Evolutionary conservation across 768 basidiomycete genomes (phyloP).

Genomic region (Dictyophora rubrovolvata): DNA sequence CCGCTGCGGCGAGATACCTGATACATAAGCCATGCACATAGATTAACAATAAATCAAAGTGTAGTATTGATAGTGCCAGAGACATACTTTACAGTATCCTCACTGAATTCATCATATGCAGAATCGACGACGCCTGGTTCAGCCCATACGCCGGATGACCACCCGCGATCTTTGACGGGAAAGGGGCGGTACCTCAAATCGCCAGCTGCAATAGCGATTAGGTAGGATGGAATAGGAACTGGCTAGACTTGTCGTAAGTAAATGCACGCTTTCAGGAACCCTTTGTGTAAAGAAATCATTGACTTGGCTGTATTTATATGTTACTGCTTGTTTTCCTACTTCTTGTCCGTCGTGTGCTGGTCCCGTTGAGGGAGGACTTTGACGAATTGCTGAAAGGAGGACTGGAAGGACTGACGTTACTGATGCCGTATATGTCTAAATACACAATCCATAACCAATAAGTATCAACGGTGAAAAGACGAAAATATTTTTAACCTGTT

Average conservation of each 20-base stretch:
- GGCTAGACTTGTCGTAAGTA: slow-evolving; percentile 34
- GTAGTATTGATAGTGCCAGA: neutral
- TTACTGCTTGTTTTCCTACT: slow-evolving; percentile 63
- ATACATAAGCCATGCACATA: neutral
- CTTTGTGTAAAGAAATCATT: slow-evolving; percentile 11
- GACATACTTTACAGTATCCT: slow-evolving; percentile 65
- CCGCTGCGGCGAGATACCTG: slow-evolving; percentile 70
- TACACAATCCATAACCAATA: neutral
- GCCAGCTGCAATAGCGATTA: slow-evolving; percentile 86
- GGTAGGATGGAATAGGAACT: slow-evolving; percentile 79
- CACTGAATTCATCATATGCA: slow-evolving; percentile 79
- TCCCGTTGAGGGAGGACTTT: slow-evolving; percentile 64
- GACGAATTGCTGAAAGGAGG: slow-evolving; percentile 73
- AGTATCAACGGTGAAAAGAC: neutral
- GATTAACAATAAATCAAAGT: neutral
- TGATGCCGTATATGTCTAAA: slow-evolving; percentile 71
- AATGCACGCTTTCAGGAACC: neutral
- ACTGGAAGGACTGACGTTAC: slow-evolving; percentile 76
- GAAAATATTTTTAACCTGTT: slow-evolving; percentile 50
- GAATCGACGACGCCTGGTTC: slow-evolving; percentile 75
- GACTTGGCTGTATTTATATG: slow-evolving; percentile 73
- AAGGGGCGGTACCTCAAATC: slow-evolving; percentile 70
- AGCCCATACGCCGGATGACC: slow-evolving; percentile 85
- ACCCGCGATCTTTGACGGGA: slow-evolving; percentile 47
- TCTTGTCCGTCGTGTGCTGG: slow-evolving; percentile 63